phyloP scores from a whole-genome alignment of 2,329 filamentous ascomycete species.

The Microthyrium microscopicum region DNA sequence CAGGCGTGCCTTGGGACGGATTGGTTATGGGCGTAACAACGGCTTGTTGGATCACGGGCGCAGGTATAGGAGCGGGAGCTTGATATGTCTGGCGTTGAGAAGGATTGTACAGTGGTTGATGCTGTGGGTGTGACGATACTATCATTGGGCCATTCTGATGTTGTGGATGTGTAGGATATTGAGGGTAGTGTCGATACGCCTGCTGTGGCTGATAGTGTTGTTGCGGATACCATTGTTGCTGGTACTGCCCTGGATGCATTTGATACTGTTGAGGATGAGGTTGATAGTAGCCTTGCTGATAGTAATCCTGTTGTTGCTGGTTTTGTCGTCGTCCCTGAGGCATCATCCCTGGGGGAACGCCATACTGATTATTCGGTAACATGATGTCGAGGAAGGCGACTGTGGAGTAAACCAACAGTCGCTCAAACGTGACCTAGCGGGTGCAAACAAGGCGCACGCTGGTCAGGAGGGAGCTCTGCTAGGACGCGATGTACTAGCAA shows the following conservation, averaged over 20 bases:
- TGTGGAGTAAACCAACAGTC: too few species aligned
- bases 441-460: too few species aligned
- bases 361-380: too few species aligned
- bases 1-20: constrained; percentile 10
- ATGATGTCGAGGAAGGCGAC: too few species aligned
- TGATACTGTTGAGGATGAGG: constrained; percentile 18
- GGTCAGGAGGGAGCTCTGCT: too few species aligned
- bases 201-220: constrained; percentile 18
- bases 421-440: too few species aligned
- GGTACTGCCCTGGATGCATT: constrained; percentile 18
- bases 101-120: constrained; percentile 29
- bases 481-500: too few species aligned
- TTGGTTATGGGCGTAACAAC: constrained; percentile 8
- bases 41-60: constrained; percentile 16
- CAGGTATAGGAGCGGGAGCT: constrained; percentile 18
- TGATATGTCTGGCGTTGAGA: constrained; percentile 21
- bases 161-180: constrained; percentile 11
- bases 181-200: constrained; percentile 19
- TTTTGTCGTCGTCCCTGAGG: too few species aligned
- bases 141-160: constrained; percentile 24
- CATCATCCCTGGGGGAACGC: too few species aligned
- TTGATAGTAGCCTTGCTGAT: too few species aligned
- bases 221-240: constrained; percentile 20
- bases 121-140: constrained; percentile 28
- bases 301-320: too few species aligned